phyloP scores from a whole-genome alignment of 2,329 filamentous ascomycete genomes.

The Fusarium succisae region DNA sequence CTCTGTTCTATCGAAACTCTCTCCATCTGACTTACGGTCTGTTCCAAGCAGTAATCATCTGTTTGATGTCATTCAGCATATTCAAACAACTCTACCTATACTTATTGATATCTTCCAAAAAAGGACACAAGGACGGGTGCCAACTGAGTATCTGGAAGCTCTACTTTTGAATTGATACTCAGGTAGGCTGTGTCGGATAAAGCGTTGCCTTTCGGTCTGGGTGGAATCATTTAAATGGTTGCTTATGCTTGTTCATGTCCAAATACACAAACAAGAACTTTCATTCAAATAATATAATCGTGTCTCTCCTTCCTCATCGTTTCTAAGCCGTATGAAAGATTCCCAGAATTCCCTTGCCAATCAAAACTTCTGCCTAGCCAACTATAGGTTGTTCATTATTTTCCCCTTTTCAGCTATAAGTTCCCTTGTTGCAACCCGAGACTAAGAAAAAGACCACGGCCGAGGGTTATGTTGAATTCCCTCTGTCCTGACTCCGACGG shows the following conservation, averaged over 20 bases:
- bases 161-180: background rate
- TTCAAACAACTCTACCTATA: background rate
- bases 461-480: background rate
- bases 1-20: background rate
- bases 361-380: background rate
- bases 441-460: too few relatives aligned
- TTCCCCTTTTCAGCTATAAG: too few relatives aligned
- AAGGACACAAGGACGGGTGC: background rate
- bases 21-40: background rate
- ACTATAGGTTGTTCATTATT: too few relatives aligned
- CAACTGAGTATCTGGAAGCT: background rate
- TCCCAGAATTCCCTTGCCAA: too few relatives aligned
- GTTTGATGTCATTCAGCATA: background rate
- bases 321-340: too few relatives aligned
- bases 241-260: accelerated
- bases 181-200: accelerated
- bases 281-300: too few relatives aligned
- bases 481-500: background rate
- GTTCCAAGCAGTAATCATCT: background rate
- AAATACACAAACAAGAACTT: background rate
- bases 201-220: background rate
- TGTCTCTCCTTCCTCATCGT: too few relatives aligned
- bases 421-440: too few relatives aligned
- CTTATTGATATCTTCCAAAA: background rate
- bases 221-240: too few relatives aligned